These are phyloP conservation scores for Puccinia coronata DNA, from an alignment of 1,284 basidiomycete genomes.

Conservation along the genomic window DNA sequence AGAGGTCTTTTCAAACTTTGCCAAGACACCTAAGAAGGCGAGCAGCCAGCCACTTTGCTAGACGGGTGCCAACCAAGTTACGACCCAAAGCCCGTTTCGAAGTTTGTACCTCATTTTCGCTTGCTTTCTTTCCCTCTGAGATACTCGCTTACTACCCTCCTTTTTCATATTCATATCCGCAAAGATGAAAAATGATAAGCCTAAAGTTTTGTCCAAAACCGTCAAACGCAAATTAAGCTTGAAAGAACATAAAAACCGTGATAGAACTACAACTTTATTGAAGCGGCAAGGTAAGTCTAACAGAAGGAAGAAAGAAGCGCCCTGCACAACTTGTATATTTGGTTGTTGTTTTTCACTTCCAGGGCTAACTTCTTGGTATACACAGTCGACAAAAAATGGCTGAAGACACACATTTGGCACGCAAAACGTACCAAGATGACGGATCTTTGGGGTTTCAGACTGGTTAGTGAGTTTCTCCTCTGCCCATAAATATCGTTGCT, in stretches of 20 bases:
- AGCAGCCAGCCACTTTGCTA: conserved; percentile 87
- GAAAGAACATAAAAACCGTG: conserved; percentile 18
- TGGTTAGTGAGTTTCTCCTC: conserved; percentile 63
- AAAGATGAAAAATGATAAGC: conserved; percentile 39
- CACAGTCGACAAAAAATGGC: conserved; percentile 73
- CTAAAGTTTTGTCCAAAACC: conserved; percentile 18
- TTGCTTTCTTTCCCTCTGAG: neutral
- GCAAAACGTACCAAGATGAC: conserved; percentile 91
- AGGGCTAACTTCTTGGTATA: neutral
- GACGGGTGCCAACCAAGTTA: conserved; percentile 78
- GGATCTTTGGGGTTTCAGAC: conserved; percentile 80
- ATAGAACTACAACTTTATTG: conserved; percentile 20
- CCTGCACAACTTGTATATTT: no score
- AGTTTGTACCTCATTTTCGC: conserved; percentile 60
- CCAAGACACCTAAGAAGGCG: conserved; percentile 82
- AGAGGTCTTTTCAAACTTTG: conserved; percentile 83
- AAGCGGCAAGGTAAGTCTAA: conserved; percentile 34
- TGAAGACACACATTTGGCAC: conserved; percentile 91
- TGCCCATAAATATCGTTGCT: no score
- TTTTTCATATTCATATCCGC: neutral
- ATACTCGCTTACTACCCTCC: neutral
- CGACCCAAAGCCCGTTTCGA: conserved; percentile 77
- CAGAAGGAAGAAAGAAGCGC: neutral
- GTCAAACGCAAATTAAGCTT: conserved; percentile 34
- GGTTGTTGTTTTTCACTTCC: neutral